A percentile compares a stretch with the other conserved stretches of the same genome.
These are phyloP conservation scores for Thermochaetoides thermophila DNA, from an alignment of 495 filamentous ascomycete species.

Conservation along the genomic window DNA sequence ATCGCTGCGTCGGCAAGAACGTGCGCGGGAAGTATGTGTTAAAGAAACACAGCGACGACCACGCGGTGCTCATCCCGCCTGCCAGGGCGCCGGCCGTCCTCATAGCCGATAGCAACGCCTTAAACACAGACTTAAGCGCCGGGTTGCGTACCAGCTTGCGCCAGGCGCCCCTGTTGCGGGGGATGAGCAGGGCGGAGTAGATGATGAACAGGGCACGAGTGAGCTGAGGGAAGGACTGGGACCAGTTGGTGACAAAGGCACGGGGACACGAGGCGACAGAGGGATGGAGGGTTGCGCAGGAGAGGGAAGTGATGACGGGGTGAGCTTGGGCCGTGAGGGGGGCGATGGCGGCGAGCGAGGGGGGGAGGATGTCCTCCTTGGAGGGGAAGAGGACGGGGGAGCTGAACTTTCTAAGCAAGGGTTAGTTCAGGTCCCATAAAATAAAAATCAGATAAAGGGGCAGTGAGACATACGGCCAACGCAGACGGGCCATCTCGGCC, in stretches of 20 bases:
- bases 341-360: conserved; percentile 48
- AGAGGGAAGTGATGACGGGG: conserved; percentile 64
- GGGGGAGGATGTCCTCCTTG: conserved; percentile 46
- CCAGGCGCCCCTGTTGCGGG: too few relatives aligned
- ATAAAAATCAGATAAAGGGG: background rate
- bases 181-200: conserved; percentile 51
- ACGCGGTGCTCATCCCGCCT: conserved; percentile 61
- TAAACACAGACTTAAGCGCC: too few relatives aligned
- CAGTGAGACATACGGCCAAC: conserved; percentile 58
- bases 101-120: conserved; percentile 48
- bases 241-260: conserved; percentile 70
- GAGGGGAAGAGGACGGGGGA: conserved; percentile 79
- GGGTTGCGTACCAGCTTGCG: conserved; percentile 50
- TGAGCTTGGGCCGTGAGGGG: conserved; percentile 75
- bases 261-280: conserved; percentile 70
- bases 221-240: conserved; percentile 64
- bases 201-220: conserved; percentile 59
- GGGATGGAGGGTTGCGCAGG: conserved; percentile 87
- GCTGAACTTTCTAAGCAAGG: conserved; percentile 42
- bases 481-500: conserved; percentile 60
- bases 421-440: conserved; percentile 6
- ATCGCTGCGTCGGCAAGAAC: conserved; percentile 64
- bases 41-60: conserved; percentile 81
- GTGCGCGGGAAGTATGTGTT: conserved; percentile 59
- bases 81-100: conserved; percentile 61